Base-by-base conservation (phyloP, 2,329 filamentous ascomycete genomes). In the Sclerotiophoma versabilis region DNA sequence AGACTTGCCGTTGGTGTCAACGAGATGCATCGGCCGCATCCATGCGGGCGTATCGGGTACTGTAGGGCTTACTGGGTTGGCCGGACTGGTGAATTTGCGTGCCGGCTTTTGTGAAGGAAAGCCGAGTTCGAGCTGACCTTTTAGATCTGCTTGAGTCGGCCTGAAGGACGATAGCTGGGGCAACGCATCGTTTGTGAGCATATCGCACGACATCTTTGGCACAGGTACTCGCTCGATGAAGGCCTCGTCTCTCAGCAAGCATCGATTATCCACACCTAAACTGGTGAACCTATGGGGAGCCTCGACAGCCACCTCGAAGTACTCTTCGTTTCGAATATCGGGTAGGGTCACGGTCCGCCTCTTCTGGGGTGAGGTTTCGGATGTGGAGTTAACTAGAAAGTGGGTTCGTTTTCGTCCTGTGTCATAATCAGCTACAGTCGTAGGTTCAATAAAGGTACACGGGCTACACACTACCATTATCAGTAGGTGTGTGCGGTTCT, bases 21-120 rank as follows among this genome's bases (percentile, higher is more conserved):
- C 47, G 1, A 74, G 57, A 17, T 73, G 70, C 17, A 74, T 44
- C 4, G 70, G 54, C 12, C 57, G 57, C 34, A 66, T 59, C 55
- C 54, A 73, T 15, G 58, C 43, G 12, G 69, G 68, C 3, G 65
- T 68, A 5, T 60, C 60, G 6, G 52, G 34, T 1, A 51, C 27
- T 23, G 34, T 47, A 2, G 55, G 47, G 19, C 36, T 43, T 52
- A 17, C 15, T 25, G 22, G 42, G 33, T 11, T n/a, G 15, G 19
- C 33, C 22, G 26, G 54, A 11, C 15, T 48, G 12, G 45, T 60
- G 9, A 38, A 49, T 26, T 41, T 43, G 20, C 48, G 59, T 5
- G 54, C 9, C 9, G 48, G 15, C 4, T 38, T 33, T 4, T 23
- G 57, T 20, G 41, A 27, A 4, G 57, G 48, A 8, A 26, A 43